A percentile compares a stretch with the other conserved stretches of the same genome.
These are phyloP conservation scores for Evernia prunastri DNA, from an alignment of 495 filamentous ascomycete genomes.

Conservation along the genomic window DNA sequence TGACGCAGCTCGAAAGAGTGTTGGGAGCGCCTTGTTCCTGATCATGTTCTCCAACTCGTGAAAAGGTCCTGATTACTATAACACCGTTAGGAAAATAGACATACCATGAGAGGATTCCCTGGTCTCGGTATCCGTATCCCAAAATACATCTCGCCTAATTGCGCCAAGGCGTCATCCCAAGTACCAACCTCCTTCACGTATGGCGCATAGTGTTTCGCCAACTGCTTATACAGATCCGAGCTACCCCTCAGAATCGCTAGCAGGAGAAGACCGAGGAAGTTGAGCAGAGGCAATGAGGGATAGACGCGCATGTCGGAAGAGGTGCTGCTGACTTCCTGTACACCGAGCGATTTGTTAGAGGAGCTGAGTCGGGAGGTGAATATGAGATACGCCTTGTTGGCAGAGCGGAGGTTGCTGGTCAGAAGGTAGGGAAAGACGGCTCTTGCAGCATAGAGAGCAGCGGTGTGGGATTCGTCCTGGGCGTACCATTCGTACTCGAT, in stretches of 20 bases:
- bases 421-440: conserved; percentile 90
- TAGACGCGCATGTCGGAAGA: conserved; percentile 73
- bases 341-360: conserved; percentile 59
- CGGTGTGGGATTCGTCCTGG: conserved; percentile 79
- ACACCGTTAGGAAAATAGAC: neutral
- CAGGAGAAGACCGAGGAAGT: conserved; percentile 81
- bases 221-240: conserved; percentile 71
- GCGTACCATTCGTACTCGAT: conserved; percentile 94
- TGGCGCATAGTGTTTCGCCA: conserved; percentile 71
- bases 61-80: neutral
- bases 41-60: neutral
- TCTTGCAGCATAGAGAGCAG: conserved; percentile 80
- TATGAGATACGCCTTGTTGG: conserved; percentile 69
- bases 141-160: conserved; percentile 95
- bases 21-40: neutral
- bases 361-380: conserved; percentile 69
- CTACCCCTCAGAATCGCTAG: conserved; percentile 76
- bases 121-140: conserved; percentile 83
- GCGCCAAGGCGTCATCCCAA: conserved; percentile 80
- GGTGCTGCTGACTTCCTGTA: conserved; percentile 75
- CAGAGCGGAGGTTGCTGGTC: conserved; percentile 80
- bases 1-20: neutral
- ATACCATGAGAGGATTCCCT: conserved; percentile 69
- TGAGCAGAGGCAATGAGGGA: conserved; percentile 78
- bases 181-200: conserved; percentile 65